phyloP scores from a whole-genome alignment of 371 early-diverging fungal genomes.

The Apophysomyces ossiformis region DNA sequence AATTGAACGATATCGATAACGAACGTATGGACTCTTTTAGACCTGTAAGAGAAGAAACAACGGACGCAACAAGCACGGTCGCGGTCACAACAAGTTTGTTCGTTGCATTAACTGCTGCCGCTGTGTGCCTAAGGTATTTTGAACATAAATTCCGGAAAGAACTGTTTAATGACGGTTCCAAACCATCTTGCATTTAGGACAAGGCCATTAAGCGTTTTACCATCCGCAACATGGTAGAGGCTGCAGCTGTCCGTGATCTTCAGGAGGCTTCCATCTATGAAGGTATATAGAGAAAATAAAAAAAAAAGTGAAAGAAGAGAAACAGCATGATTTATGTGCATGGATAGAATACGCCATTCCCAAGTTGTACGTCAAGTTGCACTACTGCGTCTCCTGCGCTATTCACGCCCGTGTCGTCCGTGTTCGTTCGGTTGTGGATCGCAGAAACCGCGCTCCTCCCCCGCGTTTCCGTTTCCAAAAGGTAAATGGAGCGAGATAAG shows the following conservation, averaged over 20 bases:
- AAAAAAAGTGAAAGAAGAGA: not conserved
- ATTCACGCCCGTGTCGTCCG: constrained; percentile 97
- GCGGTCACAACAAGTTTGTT: constrained; percentile 95
- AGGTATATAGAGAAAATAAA: constrained; percentile 35
- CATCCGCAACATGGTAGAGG: constrained; percentile 97
- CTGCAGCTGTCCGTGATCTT: constrained; percentile 96
- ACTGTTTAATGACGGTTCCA: not conserved
- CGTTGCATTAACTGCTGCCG: constrained; percentile 98
- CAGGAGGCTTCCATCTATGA: constrained; percentile 94
- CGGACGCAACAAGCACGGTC: constrained; percentile 97
- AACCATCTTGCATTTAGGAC: constrained; percentile 58
- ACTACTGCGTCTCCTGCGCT: constrained; percentile 98
- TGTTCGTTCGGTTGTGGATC: constrained; percentile 87
- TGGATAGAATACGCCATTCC: constrained; percentile 88
- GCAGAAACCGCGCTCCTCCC: constrained; percentile 94
- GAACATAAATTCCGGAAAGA: not conserved
- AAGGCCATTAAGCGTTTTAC: constrained; percentile 99
- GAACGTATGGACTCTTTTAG: not conserved
- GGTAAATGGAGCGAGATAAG: constrained; percentile 23
- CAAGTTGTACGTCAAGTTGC: constrained; percentile 96
- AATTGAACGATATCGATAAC: constrained; percentile 2
- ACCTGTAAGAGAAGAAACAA: constrained; percentile 11
- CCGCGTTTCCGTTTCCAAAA: constrained; percentile 80
- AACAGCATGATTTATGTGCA: not conserved
- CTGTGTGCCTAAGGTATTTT: constrained; percentile 86